A percentile compares a stretch with the other conserved stretches of the same genome.
Evolutionary conservation across 495 filamentous ascomycete species (phyloP).

Genomic region (Terfezia claveryi): DNA sequence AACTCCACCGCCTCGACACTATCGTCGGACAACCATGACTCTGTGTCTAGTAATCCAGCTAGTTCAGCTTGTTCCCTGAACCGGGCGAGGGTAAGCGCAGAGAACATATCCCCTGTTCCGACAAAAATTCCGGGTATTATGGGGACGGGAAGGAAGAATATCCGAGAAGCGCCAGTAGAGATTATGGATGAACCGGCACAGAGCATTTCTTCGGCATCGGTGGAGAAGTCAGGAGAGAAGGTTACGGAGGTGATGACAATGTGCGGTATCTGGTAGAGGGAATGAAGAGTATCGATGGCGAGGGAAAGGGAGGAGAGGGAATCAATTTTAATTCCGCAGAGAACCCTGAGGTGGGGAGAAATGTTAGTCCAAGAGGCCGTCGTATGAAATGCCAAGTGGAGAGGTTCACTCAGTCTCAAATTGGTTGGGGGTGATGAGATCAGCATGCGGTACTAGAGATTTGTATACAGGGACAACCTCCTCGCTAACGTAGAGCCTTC

Average conservation of each 20-base stretch:
- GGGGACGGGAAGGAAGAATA: slow-evolving; percentile 68
- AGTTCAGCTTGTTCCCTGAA: slow-evolving; percentile 46
- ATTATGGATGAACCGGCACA: slow-evolving; percentile 15
- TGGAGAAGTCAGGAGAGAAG: slow-evolving; percentile 11
- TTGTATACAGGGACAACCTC: slow-evolving; percentile 86
- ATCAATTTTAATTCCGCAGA: slow-evolving; percentile 62
- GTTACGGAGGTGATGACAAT: slow-evolving; percentile 75
- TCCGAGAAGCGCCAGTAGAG: slow-evolving; percentile 27
- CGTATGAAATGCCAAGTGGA: neutral
- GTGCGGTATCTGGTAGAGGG: slow-evolving; percentile 57
- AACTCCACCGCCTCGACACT: slow-evolving; percentile 43
- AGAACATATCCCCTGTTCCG: slow-evolving; percentile 96
- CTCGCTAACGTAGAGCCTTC: slow-evolving; percentile 66
- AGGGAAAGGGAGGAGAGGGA: slow-evolving; percentile 46
- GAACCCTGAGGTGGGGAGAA: slow-evolving; percentile 29
- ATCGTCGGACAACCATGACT: slow-evolving; percentile 49
- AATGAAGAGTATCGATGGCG: slow-evolving; percentile 59
- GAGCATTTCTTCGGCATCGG: slow-evolving; percentile 9
- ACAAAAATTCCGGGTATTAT: slow-evolving; percentile 80
- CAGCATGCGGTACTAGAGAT: slow-evolving; percentile 50
- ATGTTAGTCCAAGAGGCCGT: neutral
- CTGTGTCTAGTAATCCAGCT: slow-evolving; percentile 26
- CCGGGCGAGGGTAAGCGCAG: slow-evolving; percentile 70
- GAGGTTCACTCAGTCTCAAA: slow-evolving; percentile 72
- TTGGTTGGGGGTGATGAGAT: slow-evolving; percentile 86